Evolutionary conservation across 1,284 basidiomycete species (phyloP).

Genomic region (Boletus sp.): DNA sequence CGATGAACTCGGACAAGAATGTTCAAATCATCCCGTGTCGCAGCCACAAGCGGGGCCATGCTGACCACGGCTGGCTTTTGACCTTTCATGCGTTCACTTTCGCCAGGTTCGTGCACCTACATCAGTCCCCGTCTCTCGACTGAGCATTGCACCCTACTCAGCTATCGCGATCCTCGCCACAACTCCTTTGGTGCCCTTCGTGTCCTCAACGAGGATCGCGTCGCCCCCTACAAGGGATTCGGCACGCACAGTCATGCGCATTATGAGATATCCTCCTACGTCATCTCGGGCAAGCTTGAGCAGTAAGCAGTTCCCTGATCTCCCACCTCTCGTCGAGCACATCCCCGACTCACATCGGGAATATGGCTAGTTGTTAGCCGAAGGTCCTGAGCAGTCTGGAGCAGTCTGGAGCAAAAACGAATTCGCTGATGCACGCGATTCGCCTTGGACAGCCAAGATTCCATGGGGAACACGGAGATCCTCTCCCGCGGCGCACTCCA

Average conservation of each 20-base stretch:
- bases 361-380: too few species aligned
- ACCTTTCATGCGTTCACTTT: constrained; percentile 90
- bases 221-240: constrained; percentile 79
- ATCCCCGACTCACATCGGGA: too few species aligned
- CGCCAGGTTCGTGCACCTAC: constrained; percentile 56
- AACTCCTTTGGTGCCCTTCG: constrained; percentile 66
- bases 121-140: not conserved
- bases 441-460: constrained; percentile 65
- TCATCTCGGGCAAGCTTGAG: constrained; percentile 77
- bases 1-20: constrained; percentile 21
- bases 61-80: constrained; percentile 91
- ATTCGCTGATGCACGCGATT: not conserved
- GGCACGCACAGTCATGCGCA: constrained; percentile 85
- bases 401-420: too few species aligned
- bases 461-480: constrained; percentile 88
- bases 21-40: constrained; percentile 57
- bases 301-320: constrained; percentile 54
- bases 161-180: constrained; percentile 66
- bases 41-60: constrained; percentile 74
- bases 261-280: constrained; percentile 92
- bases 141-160: constrained; percentile 26
- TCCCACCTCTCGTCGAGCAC: not conserved
- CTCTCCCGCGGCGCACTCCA: constrained; percentile 89
- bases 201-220: constrained; percentile 91
- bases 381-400: too few species aligned